phyloP scores from a whole-genome alignment of 495 filamentous ascomycete genomes.

The Penicillium paxilli region DNA sequence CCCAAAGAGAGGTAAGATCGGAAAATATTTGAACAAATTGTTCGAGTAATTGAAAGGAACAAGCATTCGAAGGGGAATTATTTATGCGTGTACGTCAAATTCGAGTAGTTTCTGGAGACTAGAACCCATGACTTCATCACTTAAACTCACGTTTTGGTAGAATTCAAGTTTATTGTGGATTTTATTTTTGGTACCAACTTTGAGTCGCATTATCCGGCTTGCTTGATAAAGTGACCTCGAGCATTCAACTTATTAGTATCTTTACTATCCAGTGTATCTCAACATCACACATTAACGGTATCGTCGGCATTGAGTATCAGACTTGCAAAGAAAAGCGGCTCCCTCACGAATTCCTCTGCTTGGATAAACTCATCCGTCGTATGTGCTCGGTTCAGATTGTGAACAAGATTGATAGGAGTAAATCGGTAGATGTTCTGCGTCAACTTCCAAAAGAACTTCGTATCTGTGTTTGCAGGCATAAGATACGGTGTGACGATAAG shows the following conservation, averaged over 20 bases:
- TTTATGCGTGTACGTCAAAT: too few relatives aligned
- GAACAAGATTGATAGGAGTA: constrained; percentile 34
- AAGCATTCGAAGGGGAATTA: background rate
- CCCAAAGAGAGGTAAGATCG: constrained; percentile 13
- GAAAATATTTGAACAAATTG: constrained; percentile 10
- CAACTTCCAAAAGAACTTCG: constrained; percentile 58
- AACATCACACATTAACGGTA: too few relatives aligned
- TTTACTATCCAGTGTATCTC: too few relatives aligned
- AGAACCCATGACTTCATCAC: too few relatives aligned
- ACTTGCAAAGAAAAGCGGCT: constrained; percentile 15
- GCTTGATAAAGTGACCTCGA: too few relatives aligned
- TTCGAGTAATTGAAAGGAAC: constrained; percentile 1
- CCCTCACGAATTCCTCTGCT: constrained; percentile 14
- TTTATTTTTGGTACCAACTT: too few relatives aligned
- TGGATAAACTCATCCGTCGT: constrained; percentile 52
- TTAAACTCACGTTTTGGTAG: too few relatives aligned
- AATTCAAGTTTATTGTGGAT: too few relatives aligned
- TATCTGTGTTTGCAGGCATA: constrained; percentile 66
- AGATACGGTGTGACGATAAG: constrained; percentile 55
- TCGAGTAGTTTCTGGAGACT: too few relatives aligned
- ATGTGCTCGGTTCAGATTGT: constrained; percentile 42
- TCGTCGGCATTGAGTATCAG: constrained; percentile 19
- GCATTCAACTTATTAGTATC: too few relatives aligned
- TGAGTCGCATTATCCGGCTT: too few relatives aligned
- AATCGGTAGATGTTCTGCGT: constrained; percentile 59